Base-by-base conservation (phyloP, 2,329 filamentous ascomycete genomes). In the Dactylellina sp. region DNA sequence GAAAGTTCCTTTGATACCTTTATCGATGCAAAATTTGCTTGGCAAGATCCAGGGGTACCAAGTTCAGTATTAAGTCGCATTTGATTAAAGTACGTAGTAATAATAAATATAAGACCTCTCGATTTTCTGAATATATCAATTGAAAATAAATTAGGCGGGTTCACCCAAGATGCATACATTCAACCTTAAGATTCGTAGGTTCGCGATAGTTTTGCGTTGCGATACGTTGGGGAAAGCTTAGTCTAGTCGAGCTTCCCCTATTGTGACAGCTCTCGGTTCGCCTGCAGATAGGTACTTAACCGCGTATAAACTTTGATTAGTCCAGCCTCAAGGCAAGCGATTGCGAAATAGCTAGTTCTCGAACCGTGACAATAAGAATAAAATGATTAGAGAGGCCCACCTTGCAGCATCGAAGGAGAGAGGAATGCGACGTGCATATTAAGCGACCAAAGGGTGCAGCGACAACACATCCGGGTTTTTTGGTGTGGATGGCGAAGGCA, bases 241-340 rank as follows among this genome's bases (percentile, higher is more conserved):
- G 37, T 20, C n/a, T n/a, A n/a, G n/a, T n/a, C n/a, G n/a, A n/a
- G n/a, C n/a, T 59, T 25, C 60, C 60, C 60, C 60, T 65, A 57
- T 46, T 56, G 59, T 55, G 37, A 46, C 12, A 16, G 49, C 16
- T n/a, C 49, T 22, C 12, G 7, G 42, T 22, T 24, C 28, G 16
- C 24, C 56, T 46, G 22, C 40, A 60, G 25, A 24, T 32, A 32
- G n/a, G n/a, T n/a, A n/a, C n/a, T n/a, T n/a, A n/a, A n/a, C n/a
- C n/a, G n/a, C n/a, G n/a, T n/a, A n/a, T n/a, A n/a, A n/a, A n/a
- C n/a, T n/a, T n/a, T n/a, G n/a, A n/a, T n/a, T n/a, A n/a, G n/a
- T n/a, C n/a, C n/a, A 32, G 5, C 28, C 9, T 18, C 25, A 18
- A 18, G n/a, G 18, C 12, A 16, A 40, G n/a, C 11, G n/a, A 52